Evolutionary conservation across 2,329 filamentous ascomycete genomes (phyloP).

Genomic region (Stagonosporopsis rhizophila): DNA sequence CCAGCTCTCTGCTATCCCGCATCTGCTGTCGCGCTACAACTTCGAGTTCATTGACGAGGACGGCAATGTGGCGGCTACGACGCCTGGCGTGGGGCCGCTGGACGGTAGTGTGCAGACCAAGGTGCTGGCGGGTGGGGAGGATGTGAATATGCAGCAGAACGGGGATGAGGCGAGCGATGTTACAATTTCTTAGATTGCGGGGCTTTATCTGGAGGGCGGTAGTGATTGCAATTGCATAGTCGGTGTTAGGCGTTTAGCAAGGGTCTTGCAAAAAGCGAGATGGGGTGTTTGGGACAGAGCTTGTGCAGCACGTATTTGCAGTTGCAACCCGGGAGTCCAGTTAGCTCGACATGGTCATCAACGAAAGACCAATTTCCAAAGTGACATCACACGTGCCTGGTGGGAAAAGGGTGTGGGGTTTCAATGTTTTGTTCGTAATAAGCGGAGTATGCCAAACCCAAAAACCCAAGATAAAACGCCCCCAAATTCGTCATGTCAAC

Average conservation of each 20-base stretch:
- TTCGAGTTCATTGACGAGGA: slow-evolving; percentile 97
- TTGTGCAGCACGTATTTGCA: background rate
- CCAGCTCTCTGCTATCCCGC: slow-evolving; percentile 94
- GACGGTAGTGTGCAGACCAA: slow-evolving; percentile 43
- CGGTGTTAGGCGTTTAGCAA: background rate
- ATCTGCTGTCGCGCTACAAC: slow-evolving; percentile 92
- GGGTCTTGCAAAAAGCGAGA: background rate
- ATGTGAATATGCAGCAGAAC: slow-evolving; percentile 48
- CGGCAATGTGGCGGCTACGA: slow-evolving; percentile 83
- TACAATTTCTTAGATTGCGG: slow-evolving; percentile 36
- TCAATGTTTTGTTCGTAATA: background rate
- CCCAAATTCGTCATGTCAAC: background rate
- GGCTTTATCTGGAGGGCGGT: background rate
- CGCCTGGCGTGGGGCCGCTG: slow-evolving; percentile 75
- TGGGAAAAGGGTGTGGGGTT: background rate
- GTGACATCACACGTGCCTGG: background rate
- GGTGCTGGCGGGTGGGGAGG: slow-evolving; percentile 48
- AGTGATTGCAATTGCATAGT: background rate
- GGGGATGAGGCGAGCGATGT: slow-evolving; percentile 47
- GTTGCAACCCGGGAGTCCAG: background rate
- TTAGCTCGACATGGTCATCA: background rate
- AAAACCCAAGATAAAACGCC: background rate
- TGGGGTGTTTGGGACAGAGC: background rate
- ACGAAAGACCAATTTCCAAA: background rate
- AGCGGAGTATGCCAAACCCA: background rate